Evolutionary conservation across 805 yeast genomes (phyloP).

Genomic region (Cyberlindnera maclurae): DNA sequence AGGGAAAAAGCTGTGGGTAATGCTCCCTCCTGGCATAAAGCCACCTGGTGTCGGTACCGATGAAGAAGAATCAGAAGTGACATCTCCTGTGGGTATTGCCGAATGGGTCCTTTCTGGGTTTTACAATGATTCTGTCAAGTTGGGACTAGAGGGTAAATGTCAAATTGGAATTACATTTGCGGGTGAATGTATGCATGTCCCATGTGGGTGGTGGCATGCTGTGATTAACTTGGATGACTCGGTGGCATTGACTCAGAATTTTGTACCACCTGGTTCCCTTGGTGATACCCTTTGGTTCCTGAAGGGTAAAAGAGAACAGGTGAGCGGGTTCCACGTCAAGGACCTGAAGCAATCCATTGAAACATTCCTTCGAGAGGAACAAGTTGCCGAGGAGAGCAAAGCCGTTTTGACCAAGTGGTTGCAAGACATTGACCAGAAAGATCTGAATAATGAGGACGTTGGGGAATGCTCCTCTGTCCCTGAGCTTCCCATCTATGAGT

Average conservation of each 20-base stretch:
- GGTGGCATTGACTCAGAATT: conserved; percentile 87
- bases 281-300: conserved; percentile 61
- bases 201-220: conserved; percentile 97
- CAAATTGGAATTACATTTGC: conserved; percentile 68
- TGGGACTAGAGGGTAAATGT: conserved; percentile 44
- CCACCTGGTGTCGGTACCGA: conserved; percentile 87
- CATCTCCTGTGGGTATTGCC: conserved; percentile 86
- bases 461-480: conserved; percentile 42
- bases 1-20: conserved; percentile 80
- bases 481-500: conserved; percentile 53
- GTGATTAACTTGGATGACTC: conserved; percentile 80
- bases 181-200: conserved; percentile 83
- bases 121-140: conserved; percentile 56
- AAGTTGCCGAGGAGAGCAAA: conserved; percentile 12
- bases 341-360: conserved; percentile 36
- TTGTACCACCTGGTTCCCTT: conserved; percentile 63
- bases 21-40: conserved; percentile 68
- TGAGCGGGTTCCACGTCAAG: conserved; percentile 70
- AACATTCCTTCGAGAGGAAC: conserved; percentile 23
- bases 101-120: conserved; percentile 87
- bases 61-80: conserved; percentile 76
- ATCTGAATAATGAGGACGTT: conserved; percentile 48
- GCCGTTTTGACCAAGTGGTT: conserved; percentile 25
- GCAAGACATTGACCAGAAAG: conserved; percentile 22
- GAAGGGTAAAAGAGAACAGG: conserved; percentile 57